Percentiles rank a stretch among this genome's conserved stretches.
Conservation (phyloP, 78 protist genomes). For the Chrysochromulina tobinii region DNA sequence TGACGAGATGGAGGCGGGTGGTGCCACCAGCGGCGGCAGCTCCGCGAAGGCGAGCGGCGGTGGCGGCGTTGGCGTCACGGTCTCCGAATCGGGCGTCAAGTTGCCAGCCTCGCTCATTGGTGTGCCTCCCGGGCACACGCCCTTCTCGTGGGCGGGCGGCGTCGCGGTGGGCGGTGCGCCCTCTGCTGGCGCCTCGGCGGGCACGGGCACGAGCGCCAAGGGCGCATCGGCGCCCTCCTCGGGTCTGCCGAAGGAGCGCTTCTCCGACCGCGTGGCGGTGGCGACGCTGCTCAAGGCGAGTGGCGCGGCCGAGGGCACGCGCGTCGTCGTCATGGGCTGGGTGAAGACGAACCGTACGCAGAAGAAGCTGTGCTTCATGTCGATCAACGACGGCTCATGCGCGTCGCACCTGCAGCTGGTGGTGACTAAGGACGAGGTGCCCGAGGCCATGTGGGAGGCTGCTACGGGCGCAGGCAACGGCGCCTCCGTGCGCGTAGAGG, state of each 20-base stretch:
- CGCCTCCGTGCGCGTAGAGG: background rate
- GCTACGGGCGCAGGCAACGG: background rate
- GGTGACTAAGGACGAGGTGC: background rate
- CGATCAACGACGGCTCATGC: constrained; percentile 49
- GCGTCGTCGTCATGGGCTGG: constrained; percentile 47
- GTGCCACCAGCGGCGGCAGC: background rate
- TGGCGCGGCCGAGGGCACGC: background rate
- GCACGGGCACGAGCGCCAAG: background rate
- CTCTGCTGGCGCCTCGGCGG: too few relatives aligned
- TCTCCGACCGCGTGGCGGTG: background rate
- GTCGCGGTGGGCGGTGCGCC: background rate
- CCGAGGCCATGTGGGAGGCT: background rate
- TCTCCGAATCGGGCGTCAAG: background rate
- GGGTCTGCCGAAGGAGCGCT: background rate
- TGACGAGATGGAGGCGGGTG: background rate
- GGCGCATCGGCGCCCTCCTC: background rate
- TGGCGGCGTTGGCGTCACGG: background rate
- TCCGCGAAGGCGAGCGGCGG: background rate
- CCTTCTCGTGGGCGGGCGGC: background rate
- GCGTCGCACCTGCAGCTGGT: constrained; percentile 31
- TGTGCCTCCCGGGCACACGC: background rate
- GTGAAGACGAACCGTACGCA: background rate
- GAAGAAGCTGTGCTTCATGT: constrained; percentile 36
- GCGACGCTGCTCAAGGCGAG: background rate
- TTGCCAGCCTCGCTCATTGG: too few relatives aligned